These are phyloP conservation scores for Lactifluus echinatus DNA, from an alignment of 768 basidiomycete genomes.

Conservation along the genomic window DNA sequence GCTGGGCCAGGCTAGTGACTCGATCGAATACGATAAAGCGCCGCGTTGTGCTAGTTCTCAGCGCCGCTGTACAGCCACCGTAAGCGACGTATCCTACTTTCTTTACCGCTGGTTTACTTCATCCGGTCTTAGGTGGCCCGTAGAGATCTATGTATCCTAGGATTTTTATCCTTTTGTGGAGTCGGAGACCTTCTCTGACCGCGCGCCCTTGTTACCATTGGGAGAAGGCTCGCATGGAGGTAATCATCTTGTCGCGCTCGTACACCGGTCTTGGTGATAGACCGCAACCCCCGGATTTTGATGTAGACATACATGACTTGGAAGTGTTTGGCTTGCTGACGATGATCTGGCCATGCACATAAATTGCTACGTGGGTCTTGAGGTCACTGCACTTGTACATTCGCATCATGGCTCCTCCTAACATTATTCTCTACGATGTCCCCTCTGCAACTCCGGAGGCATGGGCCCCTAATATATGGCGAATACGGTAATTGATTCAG, in stretches of 20 bases:
- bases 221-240: background rate
- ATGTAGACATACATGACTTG: slow-evolving; percentile 6
- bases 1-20: background rate
- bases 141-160: background rate
- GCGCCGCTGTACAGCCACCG: slow-evolving; percentile 17
- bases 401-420: slow-evolving; percentile 35
- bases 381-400: background rate
- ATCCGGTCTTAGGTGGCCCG: slow-evolving; percentile 7
- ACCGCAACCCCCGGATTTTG: slow-evolving; percentile 7
- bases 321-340: background rate
- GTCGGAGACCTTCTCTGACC: background rate
- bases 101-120: slow-evolving; percentile 11
- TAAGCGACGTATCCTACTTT: slow-evolving; percentile 1
- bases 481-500: slow-evolving; percentile 42
- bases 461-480: slow-evolving; percentile 75
- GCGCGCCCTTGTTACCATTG: background rate
- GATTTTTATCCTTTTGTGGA: slow-evolving; percentile 4
- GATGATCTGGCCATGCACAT: background rate
- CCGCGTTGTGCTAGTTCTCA: background rate
- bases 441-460: slow-evolving; percentile 51
- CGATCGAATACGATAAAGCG: background rate
- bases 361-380: slow-evolving; percentile 4
- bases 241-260: background rate
- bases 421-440: slow-evolving; percentile 60
- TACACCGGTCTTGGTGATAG: slow-evolving; percentile 1